Evolutionary conservation across 441 rosid species (phyloP).

Genomic region (Pelargonium fulgidum): DNA sequence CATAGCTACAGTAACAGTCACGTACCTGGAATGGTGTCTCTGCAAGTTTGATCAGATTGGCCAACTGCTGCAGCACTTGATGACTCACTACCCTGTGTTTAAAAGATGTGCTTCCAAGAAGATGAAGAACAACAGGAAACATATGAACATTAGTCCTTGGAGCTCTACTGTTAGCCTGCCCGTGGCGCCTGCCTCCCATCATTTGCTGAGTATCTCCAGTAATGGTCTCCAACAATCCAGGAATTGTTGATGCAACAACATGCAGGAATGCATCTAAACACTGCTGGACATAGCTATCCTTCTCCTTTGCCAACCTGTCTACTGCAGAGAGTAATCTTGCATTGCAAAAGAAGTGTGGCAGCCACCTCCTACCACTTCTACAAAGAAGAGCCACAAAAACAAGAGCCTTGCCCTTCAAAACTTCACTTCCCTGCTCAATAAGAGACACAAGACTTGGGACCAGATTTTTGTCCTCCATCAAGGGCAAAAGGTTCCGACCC

Average conservation of each 20-base stretch:
- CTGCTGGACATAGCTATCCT: conserved; percentile 66
- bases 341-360: conserved; percentile 73
- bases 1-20: conserved; percentile 15
- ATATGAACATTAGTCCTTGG: conserved; percentile 60
- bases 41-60: conserved; percentile 63
- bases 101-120: conserved; percentile 73
- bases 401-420: conserved; percentile 76
- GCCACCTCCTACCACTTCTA: conserved; percentile 79
- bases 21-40: conserved; percentile 86
- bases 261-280: conserved; percentile 67
- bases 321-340: conserved; percentile 64
- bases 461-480: conserved; percentile 78
- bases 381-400: conserved; percentile 78
- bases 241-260: conserved; percentile 60
- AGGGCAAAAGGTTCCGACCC: conserved; percentile 67
- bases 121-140: conserved; percentile 84
- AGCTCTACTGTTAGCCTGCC: conserved; percentile 54
- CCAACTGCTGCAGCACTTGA: conserved; percentile 69
- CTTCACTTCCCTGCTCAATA: conserved; percentile 81
- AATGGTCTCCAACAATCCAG: conserved; percentile 64
- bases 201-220: conserved; percentile 74
- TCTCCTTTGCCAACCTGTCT: conserved; percentile 86
- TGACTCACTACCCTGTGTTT: conserved; percentile 62
- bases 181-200: conserved; percentile 84
- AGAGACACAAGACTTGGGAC: conserved; percentile 64